Evolutionary conservation across 495 filamentous ascomycete genomes (phyloP).

Genomic region (Podospora bellae-mahoneyi): DNA sequence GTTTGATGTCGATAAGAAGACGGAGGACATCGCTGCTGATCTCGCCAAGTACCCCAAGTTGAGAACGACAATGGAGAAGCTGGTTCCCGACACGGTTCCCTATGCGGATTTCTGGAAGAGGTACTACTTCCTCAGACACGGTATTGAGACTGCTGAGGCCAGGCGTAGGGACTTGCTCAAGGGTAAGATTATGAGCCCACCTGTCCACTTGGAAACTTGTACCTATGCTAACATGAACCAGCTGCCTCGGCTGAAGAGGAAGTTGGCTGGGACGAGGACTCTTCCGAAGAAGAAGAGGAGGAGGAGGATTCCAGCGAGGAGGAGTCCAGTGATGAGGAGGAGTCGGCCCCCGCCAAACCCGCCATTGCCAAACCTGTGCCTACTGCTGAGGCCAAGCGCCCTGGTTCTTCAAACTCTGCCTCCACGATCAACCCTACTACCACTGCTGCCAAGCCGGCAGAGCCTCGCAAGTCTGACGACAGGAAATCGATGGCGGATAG

Average conservation of each 20-base stretch:
- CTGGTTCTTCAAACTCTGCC: conserved; percentile 49
- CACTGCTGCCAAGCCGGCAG: conserved; percentile 33
- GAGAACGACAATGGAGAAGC: conserved; percentile 86
- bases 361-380: conserved; percentile 26
- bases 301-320: conserved; percentile 19
- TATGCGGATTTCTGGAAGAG: conserved; percentile 90
- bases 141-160: conserved; percentile 93
- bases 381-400: conserved; percentile 29
- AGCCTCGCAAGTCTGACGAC: conserved; percentile 78
- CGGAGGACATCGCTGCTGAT: conserved; percentile 76
- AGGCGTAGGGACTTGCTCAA: conserved; percentile 86
- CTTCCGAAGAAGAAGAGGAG: conserved; percentile 29
- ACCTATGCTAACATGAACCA: conserved; percentile 39
- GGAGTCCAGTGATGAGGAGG: conserved; percentile 17
- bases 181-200: conserved; percentile 53
- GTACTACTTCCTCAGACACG: conserved; percentile 92
- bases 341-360: neutral
- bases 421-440: conserved; percentile 49
- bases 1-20: conserved; percentile 82
- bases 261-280: conserved; percentile 76
- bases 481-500: conserved; percentile 80
- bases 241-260: conserved; percentile 68
- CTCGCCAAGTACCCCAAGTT: conserved; percentile 87
- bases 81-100: conserved; percentile 84
- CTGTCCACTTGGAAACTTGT: neutral